These are phyloP conservation scores for Pseudozyma hubeiensis DNA, from an alignment of 1,284 basidiomycete genomes.

Conservation along the genomic window DNA sequence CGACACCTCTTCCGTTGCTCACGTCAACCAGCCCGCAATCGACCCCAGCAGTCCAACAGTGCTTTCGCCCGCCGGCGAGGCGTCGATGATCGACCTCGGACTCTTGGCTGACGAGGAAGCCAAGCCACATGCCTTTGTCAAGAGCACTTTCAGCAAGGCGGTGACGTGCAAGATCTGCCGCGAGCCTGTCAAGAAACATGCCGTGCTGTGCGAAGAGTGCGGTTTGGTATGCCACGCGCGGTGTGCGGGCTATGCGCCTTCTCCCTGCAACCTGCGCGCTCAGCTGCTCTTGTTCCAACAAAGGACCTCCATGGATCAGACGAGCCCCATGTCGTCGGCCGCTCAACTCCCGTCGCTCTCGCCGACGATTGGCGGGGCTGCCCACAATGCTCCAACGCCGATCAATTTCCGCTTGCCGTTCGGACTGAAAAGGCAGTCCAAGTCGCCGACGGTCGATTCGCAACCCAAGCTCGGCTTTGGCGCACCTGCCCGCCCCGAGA, in stretches of 20 bases:
- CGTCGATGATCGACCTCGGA: constrained; percentile 51
- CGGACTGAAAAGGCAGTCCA: constrained; percentile 45
- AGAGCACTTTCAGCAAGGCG: constrained; percentile 91
- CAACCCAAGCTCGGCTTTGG: constrained; percentile 11
- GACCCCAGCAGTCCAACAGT: constrained; percentile 10
- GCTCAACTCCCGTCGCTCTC: constrained; percentile 23
- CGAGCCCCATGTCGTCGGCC: constrained; percentile 32
- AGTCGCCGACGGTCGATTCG: constrained; percentile 24
- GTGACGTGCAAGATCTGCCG: constrained; percentile 88
- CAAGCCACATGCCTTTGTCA: constrained; percentile 80
- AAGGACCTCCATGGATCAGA: constrained; percentile 46
- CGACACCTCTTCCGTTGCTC: constrained; percentile 10
- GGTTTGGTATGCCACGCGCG: constrained; percentile 86
- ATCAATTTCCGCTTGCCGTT: constrained; percentile 56
- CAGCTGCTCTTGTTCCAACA: constrained; percentile 69
- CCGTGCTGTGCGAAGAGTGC: constrained; percentile 87
- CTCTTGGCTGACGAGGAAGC: constrained; percentile 36
- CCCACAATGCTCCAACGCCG: constrained; percentile 15
- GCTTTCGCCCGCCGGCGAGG: constrained; percentile 30
- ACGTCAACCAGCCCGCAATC: background rate
- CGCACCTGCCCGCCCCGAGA: constrained; percentile 18
- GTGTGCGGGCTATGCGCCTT: constrained; percentile 79
- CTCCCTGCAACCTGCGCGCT: constrained; percentile 83
- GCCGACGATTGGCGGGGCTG: constrained; percentile 18
- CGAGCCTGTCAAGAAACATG: constrained; percentile 82